phyloP scores from a whole-genome alignment of 306 rosid species.

The Rosa persica region DNA sequence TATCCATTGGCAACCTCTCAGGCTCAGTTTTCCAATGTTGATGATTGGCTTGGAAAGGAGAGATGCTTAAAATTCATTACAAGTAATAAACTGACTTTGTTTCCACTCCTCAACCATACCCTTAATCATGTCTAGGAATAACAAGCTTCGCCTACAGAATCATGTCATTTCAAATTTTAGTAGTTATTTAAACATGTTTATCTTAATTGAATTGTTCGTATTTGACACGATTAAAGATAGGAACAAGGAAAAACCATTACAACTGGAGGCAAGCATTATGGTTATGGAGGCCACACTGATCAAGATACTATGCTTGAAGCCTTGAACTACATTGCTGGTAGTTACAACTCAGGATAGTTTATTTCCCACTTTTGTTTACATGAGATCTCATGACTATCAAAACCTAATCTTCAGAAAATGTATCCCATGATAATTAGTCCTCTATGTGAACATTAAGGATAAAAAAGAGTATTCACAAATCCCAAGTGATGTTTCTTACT shows the following conservation, averaged over 20 bases:
- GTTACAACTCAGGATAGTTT: neutral
- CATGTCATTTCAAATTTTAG: neutral
- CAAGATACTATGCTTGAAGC: neutral
- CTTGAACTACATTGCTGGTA: neutral
- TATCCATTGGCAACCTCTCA: constrained; percentile 20
- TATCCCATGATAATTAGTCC: neutral
- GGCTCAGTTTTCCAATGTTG: constrained; percentile 6
- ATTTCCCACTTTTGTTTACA: constrained; percentile 9
- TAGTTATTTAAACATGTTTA: neutral
- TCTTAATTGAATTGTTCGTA: neutral
- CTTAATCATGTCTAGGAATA: neutral
- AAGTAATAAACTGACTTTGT: constrained; percentile 5
- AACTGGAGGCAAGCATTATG: neutral
- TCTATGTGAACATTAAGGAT: neutral
- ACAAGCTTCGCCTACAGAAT: neutral
- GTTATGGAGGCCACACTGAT: neutral
- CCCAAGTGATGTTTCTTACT: constrained; percentile 12
- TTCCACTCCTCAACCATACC: neutral
- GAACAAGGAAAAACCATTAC: neutral
- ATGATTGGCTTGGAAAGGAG: neutral
- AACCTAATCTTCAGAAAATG: neutral
- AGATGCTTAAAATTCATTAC: neutral
- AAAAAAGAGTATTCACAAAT: neutral
- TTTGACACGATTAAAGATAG: neutral
- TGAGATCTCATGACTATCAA: neutral